Evolutionary conservation across 2,329 filamentous ascomycete genomes (phyloP).

Genomic region (Exophiala sp.): DNA sequence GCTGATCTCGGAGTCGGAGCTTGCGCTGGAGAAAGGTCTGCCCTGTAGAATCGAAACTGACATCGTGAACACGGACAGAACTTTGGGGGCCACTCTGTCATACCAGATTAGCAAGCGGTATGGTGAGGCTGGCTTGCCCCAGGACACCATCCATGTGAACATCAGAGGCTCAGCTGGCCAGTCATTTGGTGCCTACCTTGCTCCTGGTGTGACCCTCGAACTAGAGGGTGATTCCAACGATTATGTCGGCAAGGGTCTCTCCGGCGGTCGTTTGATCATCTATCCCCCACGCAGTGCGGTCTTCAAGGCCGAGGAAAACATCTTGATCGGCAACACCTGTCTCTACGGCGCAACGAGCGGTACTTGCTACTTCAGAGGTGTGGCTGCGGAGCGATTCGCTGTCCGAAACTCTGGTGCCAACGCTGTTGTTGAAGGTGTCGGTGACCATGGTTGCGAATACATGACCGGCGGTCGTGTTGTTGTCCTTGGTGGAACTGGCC

Average conservation of each 20-base stretch:
- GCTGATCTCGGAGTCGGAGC: slow-evolving; percentile 88
- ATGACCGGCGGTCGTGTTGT: slow-evolving; percentile 95
- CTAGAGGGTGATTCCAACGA: slow-evolving; percentile 95
- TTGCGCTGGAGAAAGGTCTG: slow-evolving; percentile 88
- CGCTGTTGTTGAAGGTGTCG: slow-evolving; percentile 91
- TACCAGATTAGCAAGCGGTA: slow-evolving; percentile 94
- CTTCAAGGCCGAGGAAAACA: slow-evolving; percentile 94
- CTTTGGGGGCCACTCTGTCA: slow-evolving; percentile 85
- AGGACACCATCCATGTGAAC: slow-evolving; percentile 92
- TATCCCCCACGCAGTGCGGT: slow-evolving; percentile 86
- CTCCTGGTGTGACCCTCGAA: slow-evolving; percentile 87
- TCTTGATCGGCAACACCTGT: slow-evolving; percentile 89
- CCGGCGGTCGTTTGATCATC: slow-evolving; percentile 84
- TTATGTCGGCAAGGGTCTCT: slow-evolving; percentile 93
- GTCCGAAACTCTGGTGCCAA: slow-evolving; percentile 94
- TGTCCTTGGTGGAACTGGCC: slow-evolving; percentile 79
- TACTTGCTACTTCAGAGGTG: slow-evolving; percentile 92
- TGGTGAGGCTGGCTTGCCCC: slow-evolving; percentile 78
- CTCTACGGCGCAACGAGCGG: slow-evolving; percentile 89
- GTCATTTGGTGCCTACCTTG: slow-evolving; percentile 91
- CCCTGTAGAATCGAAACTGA: slow-evolving; percentile 92
- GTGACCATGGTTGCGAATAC: slow-evolving; percentile 96
- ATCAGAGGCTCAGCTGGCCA: slow-evolving; percentile 95
- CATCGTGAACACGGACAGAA: slow-evolving; percentile 92
- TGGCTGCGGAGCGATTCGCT: slow-evolving; percentile 92